These are phyloP conservation scores for Penicillium atrosanguineum DNA, from an alignment of 495 filamentous ascomycete genomes.

Conservation along the genomic window DNA sequence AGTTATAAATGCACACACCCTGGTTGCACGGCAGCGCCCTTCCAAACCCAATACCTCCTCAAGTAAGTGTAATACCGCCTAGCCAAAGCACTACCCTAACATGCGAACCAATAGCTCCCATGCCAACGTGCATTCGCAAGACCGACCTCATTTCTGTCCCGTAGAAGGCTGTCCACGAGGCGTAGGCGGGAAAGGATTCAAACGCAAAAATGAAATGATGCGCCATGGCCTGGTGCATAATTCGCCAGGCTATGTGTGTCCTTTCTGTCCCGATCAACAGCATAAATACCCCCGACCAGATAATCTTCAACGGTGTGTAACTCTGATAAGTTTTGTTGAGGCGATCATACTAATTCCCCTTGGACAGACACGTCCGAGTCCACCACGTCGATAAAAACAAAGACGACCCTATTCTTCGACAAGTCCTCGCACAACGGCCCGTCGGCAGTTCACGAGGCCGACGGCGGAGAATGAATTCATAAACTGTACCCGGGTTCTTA, in stretches of 20 bases:
- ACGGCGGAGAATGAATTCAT: conserved; percentile 57
- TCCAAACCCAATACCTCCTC: conserved; percentile 85
- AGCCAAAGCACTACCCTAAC: background rate
- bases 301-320: conserved; percentile 85
- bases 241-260: conserved; percentile 94
- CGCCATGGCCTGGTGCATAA: conserved; percentile 93
- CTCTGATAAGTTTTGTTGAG: no score
- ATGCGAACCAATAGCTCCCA: conserved; percentile 70
- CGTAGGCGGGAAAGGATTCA: conserved; percentile 90
- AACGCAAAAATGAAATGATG: conserved; percentile 99
- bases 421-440: conserved; percentile 77
- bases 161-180: conserved; percentile 74
- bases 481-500: conserved; percentile 10
- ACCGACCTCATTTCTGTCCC: conserved; percentile 87
- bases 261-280: conserved; percentile 92
- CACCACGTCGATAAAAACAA: conserved; percentile 86
- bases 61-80: conserved; percentile 51
- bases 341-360: background rate
- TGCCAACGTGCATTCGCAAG: conserved; percentile 91
- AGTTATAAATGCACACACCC: conserved; percentile 63
- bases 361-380: conserved; percentile 74
- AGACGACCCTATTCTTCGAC: conserved; percentile 74
- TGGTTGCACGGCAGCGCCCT: conserved; percentile 79
- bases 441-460: conserved; percentile 83
- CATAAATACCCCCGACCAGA: conserved; percentile 97